Percentiles rank a stretch among this genome's conserved stretches.
phyloP scores from a whole-genome alignment of 768 basidiomycete genomes.

The Lepiota brunneoincarnata region DNA sequence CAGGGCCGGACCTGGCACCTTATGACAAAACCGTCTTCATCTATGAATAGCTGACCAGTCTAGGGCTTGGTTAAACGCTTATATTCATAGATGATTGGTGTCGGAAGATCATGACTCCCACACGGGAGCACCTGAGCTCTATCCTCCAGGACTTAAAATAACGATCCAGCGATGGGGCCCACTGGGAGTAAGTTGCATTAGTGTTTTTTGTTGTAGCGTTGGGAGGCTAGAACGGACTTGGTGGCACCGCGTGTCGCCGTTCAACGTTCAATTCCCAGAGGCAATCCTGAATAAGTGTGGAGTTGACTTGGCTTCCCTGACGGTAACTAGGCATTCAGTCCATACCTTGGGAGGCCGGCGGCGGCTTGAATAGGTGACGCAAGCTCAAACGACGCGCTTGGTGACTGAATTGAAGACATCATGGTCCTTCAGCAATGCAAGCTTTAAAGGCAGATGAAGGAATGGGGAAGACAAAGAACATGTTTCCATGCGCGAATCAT shows the following conservation, averaged over 20 bases:
- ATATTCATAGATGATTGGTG: not conserved
- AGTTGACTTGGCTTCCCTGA: not conserved
- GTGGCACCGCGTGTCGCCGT: not conserved
- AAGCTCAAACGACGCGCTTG: no score
- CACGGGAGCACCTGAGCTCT: no score
- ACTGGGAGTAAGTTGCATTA: not conserved
- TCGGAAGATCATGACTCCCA: not conserved
- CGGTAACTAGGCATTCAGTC: not conserved
- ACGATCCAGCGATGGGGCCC: not conserved
- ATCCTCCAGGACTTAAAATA: not conserved
- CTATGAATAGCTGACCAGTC: not conserved
- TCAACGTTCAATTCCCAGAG: no score
- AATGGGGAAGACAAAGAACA: no score
- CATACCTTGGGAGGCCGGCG: no score
- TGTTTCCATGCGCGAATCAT: no score
- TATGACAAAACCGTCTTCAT: not conserved
- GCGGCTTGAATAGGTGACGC: no score
- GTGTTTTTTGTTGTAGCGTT: not conserved
- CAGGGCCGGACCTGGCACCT: not conserved
- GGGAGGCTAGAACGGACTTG: not conserved
- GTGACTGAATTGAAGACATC: no score
- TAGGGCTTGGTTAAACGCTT: not conserved
- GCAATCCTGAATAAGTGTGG: not conserved
- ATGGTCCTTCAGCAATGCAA: no score
- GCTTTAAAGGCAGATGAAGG: no score